Conservation (phyloP, 148 eudicot genomes). For the Oxyria digyna region DNA sequence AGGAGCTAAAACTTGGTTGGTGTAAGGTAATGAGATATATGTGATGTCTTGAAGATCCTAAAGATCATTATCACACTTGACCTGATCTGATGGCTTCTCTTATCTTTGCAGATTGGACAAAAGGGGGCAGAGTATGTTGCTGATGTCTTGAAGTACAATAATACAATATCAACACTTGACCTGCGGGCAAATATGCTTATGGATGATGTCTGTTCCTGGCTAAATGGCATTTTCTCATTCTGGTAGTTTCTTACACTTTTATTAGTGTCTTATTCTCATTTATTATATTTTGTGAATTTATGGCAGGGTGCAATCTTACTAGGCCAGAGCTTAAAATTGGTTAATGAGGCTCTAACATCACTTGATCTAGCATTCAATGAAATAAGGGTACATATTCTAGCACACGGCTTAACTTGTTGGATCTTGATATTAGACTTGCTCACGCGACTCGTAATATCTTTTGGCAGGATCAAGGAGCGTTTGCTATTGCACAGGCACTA, state of each 20-base stretch:
- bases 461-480: constrained; percentile 79
- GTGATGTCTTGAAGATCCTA: neutral
- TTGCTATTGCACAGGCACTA: constrained; percentile 90
- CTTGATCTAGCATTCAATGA: constrained; percentile 84
- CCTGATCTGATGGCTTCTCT: constrained; percentile 7
- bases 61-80: neutral
- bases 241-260: neutral
- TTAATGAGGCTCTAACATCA: constrained; percentile 70
- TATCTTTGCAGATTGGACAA: constrained; percentile 61
- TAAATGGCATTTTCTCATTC: neutral
- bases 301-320: constrained; percentile 73
- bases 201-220: constrained; percentile 54
- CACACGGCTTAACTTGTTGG: neutral
- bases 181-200: constrained; percentile 82
- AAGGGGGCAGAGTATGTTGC: constrained; percentile 75
- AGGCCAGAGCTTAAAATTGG: constrained; percentile 87
- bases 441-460: neutral
- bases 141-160: constrained; percentile 70
- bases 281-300: neutral
- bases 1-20: constrained; percentile 86
- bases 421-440: neutral
- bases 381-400: constrained; percentile 51
- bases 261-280: neutral
- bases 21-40: constrained; percentile 51
- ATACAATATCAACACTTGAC: constrained; percentile 72